phyloP scores from a whole-genome alignment of 176 grass and related monocot species.

The Aegilops umbellulata region DNA sequence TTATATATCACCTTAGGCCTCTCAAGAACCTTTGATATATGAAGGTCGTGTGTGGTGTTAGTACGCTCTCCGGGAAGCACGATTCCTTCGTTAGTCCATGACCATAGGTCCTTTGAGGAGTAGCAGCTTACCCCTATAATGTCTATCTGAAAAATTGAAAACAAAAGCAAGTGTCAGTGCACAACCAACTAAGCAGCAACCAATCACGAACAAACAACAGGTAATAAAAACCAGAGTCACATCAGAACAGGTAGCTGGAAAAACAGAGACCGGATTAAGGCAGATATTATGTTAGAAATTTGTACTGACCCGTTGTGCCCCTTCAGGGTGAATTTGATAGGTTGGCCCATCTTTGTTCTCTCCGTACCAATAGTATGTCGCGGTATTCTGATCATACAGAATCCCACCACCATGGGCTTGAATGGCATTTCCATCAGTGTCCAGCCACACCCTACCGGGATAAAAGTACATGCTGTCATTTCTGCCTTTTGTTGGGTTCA shows the following conservation, averaged over 20 bases:
- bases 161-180: background rate
- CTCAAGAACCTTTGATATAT: conserved; percentile 85
- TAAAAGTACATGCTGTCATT: conserved; percentile 64
- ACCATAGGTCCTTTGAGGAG: conserved; percentile 72
- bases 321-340: conserved; percentile 59
- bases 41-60: conserved; percentile 65
- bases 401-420: conserved; percentile 95
- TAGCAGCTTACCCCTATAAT: conserved; percentile 95
- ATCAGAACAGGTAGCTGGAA: background rate
- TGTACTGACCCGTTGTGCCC: conserved; percentile 51
- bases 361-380: conserved; percentile 91
- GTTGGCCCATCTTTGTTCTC: conserved; percentile 85
- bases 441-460: conserved; percentile 77
- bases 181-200: background rate
- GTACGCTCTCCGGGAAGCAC: conserved; percentile 65
- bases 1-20: conserved; percentile 96
- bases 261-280: background rate
- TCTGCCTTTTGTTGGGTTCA: conserved; percentile 36
- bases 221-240: background rate
- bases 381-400: conserved; percentile 57
- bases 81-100: conserved; percentile 89
- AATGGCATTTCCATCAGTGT: conserved; percentile 80
- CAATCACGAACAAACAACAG: background rate
- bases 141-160: conserved; percentile 62
- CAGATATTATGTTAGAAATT: background rate